Base-by-base conservation (phyloP, 495 filamentous ascomycete species). In the Hypoxylon crocopeplum region DNA sequence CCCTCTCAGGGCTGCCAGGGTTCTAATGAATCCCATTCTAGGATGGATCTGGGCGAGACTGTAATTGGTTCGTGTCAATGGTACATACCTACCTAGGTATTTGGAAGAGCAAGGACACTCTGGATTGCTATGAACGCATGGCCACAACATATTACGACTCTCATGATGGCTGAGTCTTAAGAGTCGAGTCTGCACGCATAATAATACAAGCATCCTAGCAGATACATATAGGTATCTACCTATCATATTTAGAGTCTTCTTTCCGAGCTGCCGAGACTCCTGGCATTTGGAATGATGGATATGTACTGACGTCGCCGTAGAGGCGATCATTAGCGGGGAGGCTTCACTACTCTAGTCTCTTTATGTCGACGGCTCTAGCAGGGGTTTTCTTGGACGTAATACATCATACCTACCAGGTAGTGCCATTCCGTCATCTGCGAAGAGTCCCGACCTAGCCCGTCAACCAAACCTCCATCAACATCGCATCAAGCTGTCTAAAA, bases 331-430 rank as follows among this genome's bases (percentile, higher is more conserved):
- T 41, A 59, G 56, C 33, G 46, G 30, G 46, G 39, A 44, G 54
- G n/a, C n/a, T n/a, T n/a, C n/a, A n/a, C n/a, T 24, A 49, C 33
- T 47, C 24, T 32, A 36, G 25, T 6, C 12, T 34, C 17, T 21
- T 27, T 38, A 33, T 55, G 38, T 59, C 32, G 34, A 51, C 34
- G 24, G 38, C 16, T 34, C 13, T 17, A 38, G n/a, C 59, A 63
- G 48, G 59, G 59, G 53, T 8, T 41, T 13, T 17, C 32, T 12
- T 19, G 24, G 17, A 59, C 20, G 7, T 3, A 51, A 57, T 58
- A 58, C 59, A 63, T 63, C 59, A 63, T 63, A 63, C 51, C n/a
- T 50, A 22, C 44, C 45, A 48, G 53, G 52, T 52, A 46, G 2
- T 42, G 21, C 29, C 41, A 48, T 63, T 53, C 48, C 59, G 53